Conservation (phyloP, 495 filamentous ascomycete species). For the Choiromyces venosus region DNA sequence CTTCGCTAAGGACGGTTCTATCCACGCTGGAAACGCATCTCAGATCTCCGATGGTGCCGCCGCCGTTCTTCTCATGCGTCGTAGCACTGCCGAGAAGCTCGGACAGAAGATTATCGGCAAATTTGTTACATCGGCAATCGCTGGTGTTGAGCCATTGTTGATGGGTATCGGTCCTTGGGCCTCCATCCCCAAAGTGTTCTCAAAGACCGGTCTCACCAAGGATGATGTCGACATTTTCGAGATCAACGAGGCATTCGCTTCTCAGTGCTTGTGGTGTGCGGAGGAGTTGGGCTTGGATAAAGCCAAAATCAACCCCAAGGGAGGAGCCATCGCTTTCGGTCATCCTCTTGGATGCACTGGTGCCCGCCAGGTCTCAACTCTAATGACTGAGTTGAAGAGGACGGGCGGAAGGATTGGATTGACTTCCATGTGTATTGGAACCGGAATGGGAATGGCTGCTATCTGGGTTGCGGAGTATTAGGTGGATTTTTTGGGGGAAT, state of each 20-base stretch:
- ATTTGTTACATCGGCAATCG: constrained; percentile 74
- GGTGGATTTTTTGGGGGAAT: neutral
- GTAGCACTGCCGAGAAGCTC: constrained; percentile 79
- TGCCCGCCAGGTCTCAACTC: constrained; percentile 83
- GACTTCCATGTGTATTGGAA: constrained; percentile 95
- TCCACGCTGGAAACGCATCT: constrained; percentile 92
- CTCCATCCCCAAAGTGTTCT: constrained; percentile 84
- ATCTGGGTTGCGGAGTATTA: constrained; percentile 82
- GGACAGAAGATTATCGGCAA: constrained; percentile 87
- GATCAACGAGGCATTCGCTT: constrained; percentile 99
- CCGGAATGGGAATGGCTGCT: constrained; percentile 95
- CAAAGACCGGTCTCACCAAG: constrained; percentile 77
- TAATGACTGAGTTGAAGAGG: constrained; percentile 80
- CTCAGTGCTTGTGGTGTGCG: constrained; percentile 88
- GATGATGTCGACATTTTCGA: constrained; percentile 95
- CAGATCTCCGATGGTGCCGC: constrained; percentile 96
- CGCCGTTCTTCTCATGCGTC: constrained; percentile 92
- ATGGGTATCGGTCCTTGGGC: constrained; percentile 97
- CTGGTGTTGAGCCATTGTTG: constrained; percentile 83
- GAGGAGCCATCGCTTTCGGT: constrained; percentile 96
- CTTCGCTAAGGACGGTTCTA: constrained; percentile 84
- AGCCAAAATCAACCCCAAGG: constrained; percentile 92
- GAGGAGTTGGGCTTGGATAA: constrained; percentile 75
- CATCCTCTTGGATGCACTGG: constrained; percentile 95
- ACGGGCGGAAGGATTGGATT: constrained; percentile 78